phyloP scores from a whole-genome alignment of 169 alveolate species.

The Plasmodium vivax region DNA sequence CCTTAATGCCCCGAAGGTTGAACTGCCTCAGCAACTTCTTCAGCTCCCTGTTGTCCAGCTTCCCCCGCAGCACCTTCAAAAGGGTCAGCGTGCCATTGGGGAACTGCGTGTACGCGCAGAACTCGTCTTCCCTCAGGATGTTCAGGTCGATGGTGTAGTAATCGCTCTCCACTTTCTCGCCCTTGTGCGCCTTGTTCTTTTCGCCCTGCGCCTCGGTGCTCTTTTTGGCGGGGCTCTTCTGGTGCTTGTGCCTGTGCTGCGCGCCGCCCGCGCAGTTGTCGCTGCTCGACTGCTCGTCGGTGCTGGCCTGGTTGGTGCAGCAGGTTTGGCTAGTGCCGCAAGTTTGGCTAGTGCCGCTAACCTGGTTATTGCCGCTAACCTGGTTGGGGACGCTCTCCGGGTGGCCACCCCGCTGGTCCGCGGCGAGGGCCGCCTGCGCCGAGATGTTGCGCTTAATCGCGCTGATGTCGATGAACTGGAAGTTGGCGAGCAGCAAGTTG shows the following conservation, averaged over 20 bases:
- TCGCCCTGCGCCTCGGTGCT: neutral
- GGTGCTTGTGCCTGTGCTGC: neutral
- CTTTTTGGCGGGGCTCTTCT: neutral
- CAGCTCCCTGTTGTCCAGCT: constrained; percentile 25
- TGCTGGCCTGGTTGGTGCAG: neutral
- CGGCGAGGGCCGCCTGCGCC: neutral
- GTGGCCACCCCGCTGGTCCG: neutral
- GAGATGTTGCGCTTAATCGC: neutral
- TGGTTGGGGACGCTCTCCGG: too few relatives aligned
- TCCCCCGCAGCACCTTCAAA: neutral
- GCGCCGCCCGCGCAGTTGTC: neutral
- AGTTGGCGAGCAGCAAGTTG: constrained; percentile 31
- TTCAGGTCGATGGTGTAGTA: constrained; percentile 10
- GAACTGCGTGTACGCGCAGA: neutral
- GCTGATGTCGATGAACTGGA: constrained; percentile 36
- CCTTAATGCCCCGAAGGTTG: neutral
- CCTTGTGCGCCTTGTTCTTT: neutral
- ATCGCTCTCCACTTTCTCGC: neutral
- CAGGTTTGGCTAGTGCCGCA: neutral
- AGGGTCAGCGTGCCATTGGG: neutral
- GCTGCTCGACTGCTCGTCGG: neutral
- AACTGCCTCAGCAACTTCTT: constrained; percentile 17
- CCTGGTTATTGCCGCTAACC: too few relatives aligned
- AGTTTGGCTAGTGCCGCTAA: too few relatives aligned
- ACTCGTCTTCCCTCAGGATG: constrained; percentile 43